These are phyloP conservation scores for Tetrahymena elliotti DNA, from an alignment of 73 alveolate species.

Conservation along the genomic window DNA sequence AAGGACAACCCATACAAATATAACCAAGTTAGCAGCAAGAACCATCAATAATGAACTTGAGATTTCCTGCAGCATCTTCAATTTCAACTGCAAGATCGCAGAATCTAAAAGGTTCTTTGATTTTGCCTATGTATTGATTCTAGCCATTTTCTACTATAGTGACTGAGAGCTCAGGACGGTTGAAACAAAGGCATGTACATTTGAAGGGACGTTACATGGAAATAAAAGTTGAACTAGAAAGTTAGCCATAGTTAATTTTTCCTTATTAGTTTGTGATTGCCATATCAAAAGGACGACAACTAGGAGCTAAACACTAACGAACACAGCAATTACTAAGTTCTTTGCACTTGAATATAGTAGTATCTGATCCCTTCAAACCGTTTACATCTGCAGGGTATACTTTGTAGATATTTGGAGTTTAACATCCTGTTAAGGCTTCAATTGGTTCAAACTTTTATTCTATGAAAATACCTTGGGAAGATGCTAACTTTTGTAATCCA, in stretches of 20 bases:
- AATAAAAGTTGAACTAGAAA: not conserved
- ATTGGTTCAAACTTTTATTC: not conserved
- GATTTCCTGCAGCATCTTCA: not conserved
- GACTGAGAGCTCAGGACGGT: conserved; percentile 26
- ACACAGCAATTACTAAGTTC: conserved; percentile 15
- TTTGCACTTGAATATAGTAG: conserved; percentile 22
- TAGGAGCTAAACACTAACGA: conserved; percentile 4
- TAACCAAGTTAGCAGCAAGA: not conserved
- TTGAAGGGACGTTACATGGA: conserved; percentile 1
- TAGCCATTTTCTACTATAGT: not conserved
- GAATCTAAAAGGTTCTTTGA: conserved; percentile 11
- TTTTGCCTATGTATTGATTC: conserved; percentile 1
- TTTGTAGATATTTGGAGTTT: conserved; percentile 26
- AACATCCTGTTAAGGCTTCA: conserved; percentile 4
- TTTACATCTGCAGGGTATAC: conserved; percentile 9
- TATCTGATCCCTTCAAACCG: not conserved
- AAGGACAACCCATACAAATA: not conserved
- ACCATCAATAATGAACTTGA: not conserved
- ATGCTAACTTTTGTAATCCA: not conserved
- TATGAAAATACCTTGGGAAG: not conserved
- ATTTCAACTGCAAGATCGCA: conserved; percentile 10
- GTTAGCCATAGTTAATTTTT: not conserved
- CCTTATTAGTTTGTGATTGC: conserved; percentile 7
- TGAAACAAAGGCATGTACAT: conserved; percentile 25
- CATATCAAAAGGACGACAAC: conserved; percentile 18